Conservation (phyloP, 345 rosid species). For the Toxicodendron radicans region DNA sequence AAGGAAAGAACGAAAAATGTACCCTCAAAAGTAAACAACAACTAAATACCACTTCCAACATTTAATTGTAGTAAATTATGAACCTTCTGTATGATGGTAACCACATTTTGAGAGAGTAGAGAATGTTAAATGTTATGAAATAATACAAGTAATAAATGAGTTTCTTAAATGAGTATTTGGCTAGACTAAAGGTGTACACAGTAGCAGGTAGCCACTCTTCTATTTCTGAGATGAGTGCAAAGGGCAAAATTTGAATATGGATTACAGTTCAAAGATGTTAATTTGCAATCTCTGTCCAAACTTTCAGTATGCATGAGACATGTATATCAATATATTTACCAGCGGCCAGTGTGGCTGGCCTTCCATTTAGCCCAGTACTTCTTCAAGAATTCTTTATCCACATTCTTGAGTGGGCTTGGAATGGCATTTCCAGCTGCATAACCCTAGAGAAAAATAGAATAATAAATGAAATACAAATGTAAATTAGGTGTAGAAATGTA, state of each 20-base stretch:
- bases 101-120: not conserved
- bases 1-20: not conserved
- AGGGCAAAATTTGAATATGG: not conserved
- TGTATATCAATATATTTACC: constrained; percentile 37
- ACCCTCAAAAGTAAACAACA: not conserved
- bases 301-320: constrained; percentile 4
- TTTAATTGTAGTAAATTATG: not conserved
- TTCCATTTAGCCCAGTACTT: constrained; percentile 96
- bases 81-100: not conserved
- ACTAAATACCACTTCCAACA: not conserved
- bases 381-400: constrained; percentile 71
- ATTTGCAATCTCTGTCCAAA: not conserved
- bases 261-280: constrained; percentile 2
- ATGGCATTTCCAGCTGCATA: constrained; percentile 90
- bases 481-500: not conserved
- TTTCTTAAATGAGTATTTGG: not conserved
- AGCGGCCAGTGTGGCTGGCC: constrained; percentile 75
- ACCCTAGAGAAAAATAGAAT: constrained; percentile 51
- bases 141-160: not conserved
- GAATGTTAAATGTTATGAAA: not conserved
- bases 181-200: not conserved
- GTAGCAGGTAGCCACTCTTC: not conserved
- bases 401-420: constrained; percentile 90
- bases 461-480: constrained; percentile 7
- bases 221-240: not conserved